Conservation (phyloP, 768 basidiomycete genomes). For the Russula ochroleuca region DNA sequence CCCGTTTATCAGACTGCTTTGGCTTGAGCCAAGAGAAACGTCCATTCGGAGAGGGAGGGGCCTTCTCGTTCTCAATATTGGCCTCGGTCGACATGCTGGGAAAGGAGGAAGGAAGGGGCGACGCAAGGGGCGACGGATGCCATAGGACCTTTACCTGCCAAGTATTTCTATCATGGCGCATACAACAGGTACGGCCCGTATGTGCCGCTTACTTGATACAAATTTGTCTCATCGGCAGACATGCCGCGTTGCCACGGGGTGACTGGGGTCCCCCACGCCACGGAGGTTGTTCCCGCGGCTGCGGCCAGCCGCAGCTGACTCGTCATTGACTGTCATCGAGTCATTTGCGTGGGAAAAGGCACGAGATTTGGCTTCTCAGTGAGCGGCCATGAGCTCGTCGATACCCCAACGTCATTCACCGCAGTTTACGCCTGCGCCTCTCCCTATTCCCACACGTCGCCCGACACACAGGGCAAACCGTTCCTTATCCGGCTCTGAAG, state of each 20-base stretch:
- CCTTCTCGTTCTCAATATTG: background rate
- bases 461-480: constrained; percentile 13
- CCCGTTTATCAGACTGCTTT: constrained; percentile 8
- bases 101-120: background rate
- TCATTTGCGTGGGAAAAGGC: background rate
- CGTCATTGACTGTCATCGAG: background rate
- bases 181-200: background rate
- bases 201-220: background rate
- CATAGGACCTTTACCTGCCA: background rate
- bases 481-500: constrained; percentile 17
- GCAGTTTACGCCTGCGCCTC: constrained; percentile 17
- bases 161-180: constrained; percentile 3
- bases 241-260: no score
- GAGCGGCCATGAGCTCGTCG: background rate
- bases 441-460: constrained; percentile 22
- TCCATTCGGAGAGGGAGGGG: background rate
- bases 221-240: background rate
- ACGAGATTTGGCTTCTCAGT: background rate
- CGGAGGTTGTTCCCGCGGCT: no score
- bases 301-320: background rate
- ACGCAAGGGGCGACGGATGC: no score
- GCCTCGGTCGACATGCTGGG: constrained; percentile 7
- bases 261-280: no score
- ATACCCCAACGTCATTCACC: constrained; percentile 22
- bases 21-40: constrained; percentile 13